Evolutionary conservation across 352 stramenopile genomes (phyloP), one percentile per base, ranked within the genome.

Genomic region (Elongisporangium prolatum): DNA sequence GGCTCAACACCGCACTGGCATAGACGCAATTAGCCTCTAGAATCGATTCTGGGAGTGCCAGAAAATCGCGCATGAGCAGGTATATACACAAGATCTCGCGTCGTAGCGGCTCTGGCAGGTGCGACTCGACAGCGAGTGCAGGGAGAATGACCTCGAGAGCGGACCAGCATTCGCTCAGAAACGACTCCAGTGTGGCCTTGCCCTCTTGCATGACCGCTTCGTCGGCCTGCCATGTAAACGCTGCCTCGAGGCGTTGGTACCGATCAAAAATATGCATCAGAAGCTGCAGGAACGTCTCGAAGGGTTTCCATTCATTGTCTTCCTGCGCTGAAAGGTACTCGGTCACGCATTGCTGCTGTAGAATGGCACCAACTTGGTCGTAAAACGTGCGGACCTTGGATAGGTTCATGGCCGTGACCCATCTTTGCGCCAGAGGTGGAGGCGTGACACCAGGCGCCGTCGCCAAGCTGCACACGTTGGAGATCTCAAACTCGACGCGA

Each of bases 321-420:
- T 57, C 50, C 8, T 60, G 18, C 7, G 40, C 21, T 14, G 34
- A 38, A 34, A 82, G 64, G 25, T 68, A 62, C 56, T 74, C 54
- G 4, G 18, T 47, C 10, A 81, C 69, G 3, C 38, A 56, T 37
- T 67, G 61, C 54, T 80, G 64, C 51, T 74, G 59, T 55, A 88
- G 34, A 34, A 88, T 77, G 21, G 57, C 63, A 34, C 64, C 59
- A 17, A 74, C 64, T 58, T 84, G 73, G 7, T 61, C 40, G 59
- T 72, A 78, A 63, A 86, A 88, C 5, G 54, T 59, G 63, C 61
- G 61, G 58, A 84, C 75, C 59, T 88, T 88, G 55, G 70, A 65
- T 52, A 83, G 75, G 52, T 74, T 86, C 69, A 88, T 82, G 40
- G 76, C 73, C 24, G 84, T 80, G 53, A 84, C 71, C 75, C 77